A percentile compares a stretch with the other conserved stretches of the same genome.
Evolutionary conservation across 495 filamentous ascomycete species (phyloP).

Genomic region (Umbilicaria muhlenbergii): DNA sequence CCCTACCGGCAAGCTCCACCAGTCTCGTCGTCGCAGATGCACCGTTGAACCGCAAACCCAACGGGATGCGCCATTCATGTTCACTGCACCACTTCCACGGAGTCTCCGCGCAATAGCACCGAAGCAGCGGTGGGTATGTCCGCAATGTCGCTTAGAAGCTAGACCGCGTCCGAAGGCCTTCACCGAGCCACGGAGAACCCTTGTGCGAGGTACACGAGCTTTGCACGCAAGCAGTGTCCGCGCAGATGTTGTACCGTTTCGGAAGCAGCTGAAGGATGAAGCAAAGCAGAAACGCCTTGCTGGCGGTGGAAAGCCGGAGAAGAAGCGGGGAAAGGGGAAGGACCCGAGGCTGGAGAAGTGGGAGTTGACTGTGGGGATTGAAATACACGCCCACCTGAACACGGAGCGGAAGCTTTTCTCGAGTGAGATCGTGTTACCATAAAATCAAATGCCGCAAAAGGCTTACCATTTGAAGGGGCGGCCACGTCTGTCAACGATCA

Average conservation of each 20-base stretch:
- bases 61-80: too few species aligned
- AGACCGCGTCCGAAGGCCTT: too few species aligned
- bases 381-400: slow-evolving; percentile 94
- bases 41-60: too few species aligned
- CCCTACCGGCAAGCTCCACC: too few species aligned
- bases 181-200: too few species aligned
- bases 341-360: slow-evolving; percentile 32
- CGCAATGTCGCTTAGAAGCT: too few species aligned
- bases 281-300: slow-evolving; percentile 28
- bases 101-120: too few species aligned
- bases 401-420: slow-evolving; percentile 78
- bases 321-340: neutral
- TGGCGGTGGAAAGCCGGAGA: slow-evolving; percentile 3
- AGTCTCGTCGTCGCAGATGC: too few species aligned
- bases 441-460: neutral
- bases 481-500: slow-evolving; percentile 48
- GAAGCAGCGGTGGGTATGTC: too few species aligned
- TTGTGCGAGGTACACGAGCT: too few species aligned
- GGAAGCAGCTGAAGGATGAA: slow-evolving; percentile 62
- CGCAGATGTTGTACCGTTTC: slow-evolving; percentile 32
- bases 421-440: slow-evolving; percentile 13
- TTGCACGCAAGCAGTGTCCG: too few species aligned
- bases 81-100: too few species aligned
- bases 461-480: slow-evolving; percentile 29
- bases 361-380: slow-evolving; percentile 89